Base-by-base conservation (phyloP, 2,329 filamentous ascomycete genomes). In the Metarhizium robertsii region DNA sequence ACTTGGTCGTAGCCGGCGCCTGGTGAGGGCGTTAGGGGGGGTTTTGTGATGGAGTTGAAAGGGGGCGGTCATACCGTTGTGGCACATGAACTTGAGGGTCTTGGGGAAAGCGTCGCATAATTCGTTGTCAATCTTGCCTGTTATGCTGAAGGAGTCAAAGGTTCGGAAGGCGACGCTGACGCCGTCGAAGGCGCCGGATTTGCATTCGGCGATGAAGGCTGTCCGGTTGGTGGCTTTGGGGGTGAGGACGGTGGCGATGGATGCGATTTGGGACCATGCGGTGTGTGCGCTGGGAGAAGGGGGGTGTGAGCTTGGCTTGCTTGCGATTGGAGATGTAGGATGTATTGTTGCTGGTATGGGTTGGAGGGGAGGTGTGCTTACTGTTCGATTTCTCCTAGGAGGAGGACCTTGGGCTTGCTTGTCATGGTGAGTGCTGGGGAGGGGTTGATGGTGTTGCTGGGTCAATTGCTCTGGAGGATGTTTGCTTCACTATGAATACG, bases 1-100 rank as follows among this genome's bases (percentile, higher is more conserved):
- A 95, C 77, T 68, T 91, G 86, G 69, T 95, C 90, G 71, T 95
- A 95, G 42, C 91, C 91, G 55, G 90, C 88, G 58, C 88, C 85
- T 87, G 32, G 18, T 18, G 30, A 36, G 43, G 6, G 2, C 20
- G 18, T 54, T 13, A 40, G 25, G 20, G 5, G 29, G 34, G 13
- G 32, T 0, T 25, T 25, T 25, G 20, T 25, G 20, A 25, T 3
- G 20, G 20, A 25, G 20, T 25, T 25, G 20, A 25, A 25, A 25
- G 20, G 20, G 20, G 20, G 20, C 20, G 20, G 20, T 25, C 25
- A 58, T 64, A 82, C 76, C 81, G 61, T 83, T 83, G 67, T 85
- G 82, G 63, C 78, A 82, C 60, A 86, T 71, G 63, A 80, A 86
- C 58, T 72, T 73, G 47, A 85, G 68, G 16, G 73, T 75, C n/a